phyloP scores from a whole-genome alignment of 2,329 filamentous ascomycete species.

The Didymella segeticola region DNA sequence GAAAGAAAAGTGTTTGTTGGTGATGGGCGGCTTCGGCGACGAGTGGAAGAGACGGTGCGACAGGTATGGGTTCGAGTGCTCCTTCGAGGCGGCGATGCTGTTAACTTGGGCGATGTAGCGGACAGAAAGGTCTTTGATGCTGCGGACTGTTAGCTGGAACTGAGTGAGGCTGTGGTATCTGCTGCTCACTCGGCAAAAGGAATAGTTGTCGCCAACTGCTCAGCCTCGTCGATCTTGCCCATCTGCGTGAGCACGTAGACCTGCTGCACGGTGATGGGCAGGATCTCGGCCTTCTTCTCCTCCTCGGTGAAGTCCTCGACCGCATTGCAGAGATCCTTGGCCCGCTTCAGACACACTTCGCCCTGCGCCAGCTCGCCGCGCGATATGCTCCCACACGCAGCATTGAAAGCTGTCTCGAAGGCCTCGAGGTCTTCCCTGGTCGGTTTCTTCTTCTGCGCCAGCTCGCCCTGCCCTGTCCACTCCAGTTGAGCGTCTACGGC shows the following conservation, averaged over 20 bases:
- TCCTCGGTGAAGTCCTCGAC: constrained; percentile 75
- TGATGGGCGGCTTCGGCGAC: constrained; percentile 59
- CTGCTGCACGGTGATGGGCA: constrained; percentile 79
- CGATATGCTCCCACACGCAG: constrained; percentile 75
- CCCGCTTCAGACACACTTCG: constrained; percentile 71
- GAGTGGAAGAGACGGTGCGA: constrained; percentile 67
- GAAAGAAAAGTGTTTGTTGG: constrained; percentile 74
- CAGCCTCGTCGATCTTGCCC: constrained; percentile 71
- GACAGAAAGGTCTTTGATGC: constrained; percentile 72
- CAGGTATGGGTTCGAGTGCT: constrained; percentile 69
- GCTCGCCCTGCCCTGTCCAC: constrained; percentile 67
- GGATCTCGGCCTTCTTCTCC: constrained; percentile 75
- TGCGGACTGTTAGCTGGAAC: constrained; percentile 42
- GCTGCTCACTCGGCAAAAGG: constrained; percentile 67
- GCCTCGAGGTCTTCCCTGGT: constrained; percentile 70
- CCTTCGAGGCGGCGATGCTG: constrained; percentile 56
- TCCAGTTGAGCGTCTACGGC: constrained; percentile 75
- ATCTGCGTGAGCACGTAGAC: constrained; percentile 73
- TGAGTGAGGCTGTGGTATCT: no score
- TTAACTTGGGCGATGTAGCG: constrained; percentile 73
- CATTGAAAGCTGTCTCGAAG: constrained; percentile 84
- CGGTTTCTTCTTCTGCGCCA: constrained; percentile 62
- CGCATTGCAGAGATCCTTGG: constrained; percentile 73
- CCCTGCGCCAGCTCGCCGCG: constrained; percentile 70
- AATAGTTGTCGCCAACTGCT: constrained; percentile 67